Evolutionary conservation across 2,329 filamentous ascomycete species (phyloP).

Genomic region (Aureobasidium sp.): DNA sequence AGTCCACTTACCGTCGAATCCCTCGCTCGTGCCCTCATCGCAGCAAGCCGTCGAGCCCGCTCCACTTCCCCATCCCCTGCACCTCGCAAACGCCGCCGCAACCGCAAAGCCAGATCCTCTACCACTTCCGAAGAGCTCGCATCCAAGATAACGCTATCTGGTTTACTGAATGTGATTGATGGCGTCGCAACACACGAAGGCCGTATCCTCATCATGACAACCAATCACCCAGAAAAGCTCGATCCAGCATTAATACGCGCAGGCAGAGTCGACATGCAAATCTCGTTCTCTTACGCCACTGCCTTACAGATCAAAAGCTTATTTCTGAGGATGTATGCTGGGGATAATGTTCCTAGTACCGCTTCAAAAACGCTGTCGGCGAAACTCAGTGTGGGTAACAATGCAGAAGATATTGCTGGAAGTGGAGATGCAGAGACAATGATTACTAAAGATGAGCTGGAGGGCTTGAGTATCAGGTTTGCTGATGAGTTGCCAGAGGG

Average conservation of each 20-base stretch:
- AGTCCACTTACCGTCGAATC: not conserved
- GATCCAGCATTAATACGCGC: conserved; percentile 69
- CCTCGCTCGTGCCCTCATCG: conserved; percentile 11
- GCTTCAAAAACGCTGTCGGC: not conserved
- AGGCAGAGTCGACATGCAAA: conserved; percentile 62
- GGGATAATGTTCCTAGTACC: not conserved
- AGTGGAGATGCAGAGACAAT: not conserved
- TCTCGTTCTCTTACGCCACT: conserved; percentile 50
- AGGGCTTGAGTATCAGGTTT: conserved; percentile 39
- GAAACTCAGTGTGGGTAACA: not conserved
- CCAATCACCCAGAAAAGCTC: conserved; percentile 64
- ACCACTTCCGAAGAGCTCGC: conserved; percentile 17
- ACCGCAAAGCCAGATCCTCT: not conserved
- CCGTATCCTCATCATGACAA: conserved; percentile 74
- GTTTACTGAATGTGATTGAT: conserved; percentile 76
- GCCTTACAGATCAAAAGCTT: conserved; percentile 36
- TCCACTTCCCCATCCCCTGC: not conserved
- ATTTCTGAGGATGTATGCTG: conserved; percentile 33
- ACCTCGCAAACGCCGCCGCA: not conserved
- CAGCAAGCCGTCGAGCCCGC: not conserved
- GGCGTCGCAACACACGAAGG: conserved; percentile 75
- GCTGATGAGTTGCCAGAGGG: conserved; percentile 40
- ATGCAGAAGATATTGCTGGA: not conserved
- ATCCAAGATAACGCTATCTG: conserved; percentile 63
- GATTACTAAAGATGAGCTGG: conserved; percentile 23